phyloP scores from a whole-genome alignment of 768 basidiomycete genomes.

The Suillus subluteus region DNA sequence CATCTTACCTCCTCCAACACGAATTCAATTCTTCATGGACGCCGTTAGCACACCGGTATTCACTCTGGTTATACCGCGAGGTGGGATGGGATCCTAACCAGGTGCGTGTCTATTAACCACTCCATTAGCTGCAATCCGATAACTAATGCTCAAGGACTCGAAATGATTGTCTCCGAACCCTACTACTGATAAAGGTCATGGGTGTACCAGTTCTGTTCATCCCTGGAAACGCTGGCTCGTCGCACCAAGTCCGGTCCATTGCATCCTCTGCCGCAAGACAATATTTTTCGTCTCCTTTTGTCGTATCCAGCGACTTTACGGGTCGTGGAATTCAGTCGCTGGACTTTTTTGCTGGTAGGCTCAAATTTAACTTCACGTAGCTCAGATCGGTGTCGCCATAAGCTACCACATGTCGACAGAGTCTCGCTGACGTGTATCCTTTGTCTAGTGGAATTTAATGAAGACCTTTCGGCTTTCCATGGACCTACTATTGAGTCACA shows the following conservation, averaged over 20 bases:
- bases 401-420: constrained; percentile 8
- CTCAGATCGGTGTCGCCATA: not conserved
- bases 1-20: constrained; percentile 78
- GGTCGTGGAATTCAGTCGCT: constrained; percentile 53
- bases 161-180: not conserved
- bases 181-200: constrained; percentile 26
- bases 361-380: constrained; percentile 4
- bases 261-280: constrained; percentile 89
- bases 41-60: constrained; percentile 73
- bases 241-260: constrained; percentile 91
- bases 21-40: constrained; percentile 72
- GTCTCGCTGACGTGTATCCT: not conserved
- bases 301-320: constrained; percentile 57
- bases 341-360: constrained; percentile 86
- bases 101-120: constrained; percentile 38
- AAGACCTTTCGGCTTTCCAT: constrained; percentile 95
- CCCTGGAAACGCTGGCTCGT: constrained; percentile 96
- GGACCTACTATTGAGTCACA: constrained; percentile 86
- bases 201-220: constrained; percentile 94
- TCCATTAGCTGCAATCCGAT: constrained; percentile 16
- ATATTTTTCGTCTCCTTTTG: constrained; percentile 66
- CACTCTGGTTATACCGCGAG: constrained; percentile 91
- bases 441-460: constrained; percentile 87
- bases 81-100: constrained; percentile 75
- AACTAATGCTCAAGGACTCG: constrained; percentile 10